phyloP scores from a whole-genome alignment of 139 green algal species.

The Chlorella sp. region DNA sequence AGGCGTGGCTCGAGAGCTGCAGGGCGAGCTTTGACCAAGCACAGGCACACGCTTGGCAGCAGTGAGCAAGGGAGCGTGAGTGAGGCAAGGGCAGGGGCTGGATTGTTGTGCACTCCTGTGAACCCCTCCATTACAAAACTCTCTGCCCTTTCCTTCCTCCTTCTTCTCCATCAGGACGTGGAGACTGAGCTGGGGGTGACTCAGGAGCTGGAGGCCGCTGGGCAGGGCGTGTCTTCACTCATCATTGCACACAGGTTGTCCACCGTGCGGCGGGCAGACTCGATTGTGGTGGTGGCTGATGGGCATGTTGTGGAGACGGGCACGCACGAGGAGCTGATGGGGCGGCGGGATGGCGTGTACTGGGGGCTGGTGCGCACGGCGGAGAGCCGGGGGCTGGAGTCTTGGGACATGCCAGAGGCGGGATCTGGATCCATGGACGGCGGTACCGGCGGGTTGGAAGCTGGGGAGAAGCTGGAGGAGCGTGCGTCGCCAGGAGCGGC shows the following conservation, averaged over 20 bases:
- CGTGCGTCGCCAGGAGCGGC: not conserved
- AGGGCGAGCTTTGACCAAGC: too few species aligned
- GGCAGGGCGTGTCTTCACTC: conserved; percentile 26
- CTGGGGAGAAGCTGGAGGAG: not conserved
- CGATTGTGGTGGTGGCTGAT: conserved; percentile 74
- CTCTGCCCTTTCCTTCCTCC: not conserved
- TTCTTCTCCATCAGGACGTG: conserved; percentile 46
- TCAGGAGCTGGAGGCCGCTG: not conserved
- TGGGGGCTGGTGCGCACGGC: conserved; percentile 47
- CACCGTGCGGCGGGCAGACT: conserved; percentile 85
- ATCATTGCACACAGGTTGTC: conserved; percentile 58
- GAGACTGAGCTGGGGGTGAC: conserved; percentile 36
- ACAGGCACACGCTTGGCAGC: too few species aligned
- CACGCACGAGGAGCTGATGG: conserved; percentile 66
- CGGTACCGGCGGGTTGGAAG: not conserved
- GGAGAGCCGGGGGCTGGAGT: conserved; percentile 9
- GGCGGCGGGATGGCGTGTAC: conserved; percentile 58
- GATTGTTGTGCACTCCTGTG: too few species aligned
- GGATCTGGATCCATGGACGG: not conserved
- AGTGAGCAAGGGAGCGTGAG: too few species aligned
- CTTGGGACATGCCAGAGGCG: not conserved
- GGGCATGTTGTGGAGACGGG: conserved; percentile 67
- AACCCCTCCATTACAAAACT: too few species aligned
- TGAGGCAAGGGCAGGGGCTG: too few species aligned
- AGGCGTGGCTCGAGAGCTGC: too few species aligned